These are phyloP conservation scores for Ceraceosorus guamensis DNA, from an alignment of 1,284 basidiomycete species.

Conservation along the genomic window DNA sequence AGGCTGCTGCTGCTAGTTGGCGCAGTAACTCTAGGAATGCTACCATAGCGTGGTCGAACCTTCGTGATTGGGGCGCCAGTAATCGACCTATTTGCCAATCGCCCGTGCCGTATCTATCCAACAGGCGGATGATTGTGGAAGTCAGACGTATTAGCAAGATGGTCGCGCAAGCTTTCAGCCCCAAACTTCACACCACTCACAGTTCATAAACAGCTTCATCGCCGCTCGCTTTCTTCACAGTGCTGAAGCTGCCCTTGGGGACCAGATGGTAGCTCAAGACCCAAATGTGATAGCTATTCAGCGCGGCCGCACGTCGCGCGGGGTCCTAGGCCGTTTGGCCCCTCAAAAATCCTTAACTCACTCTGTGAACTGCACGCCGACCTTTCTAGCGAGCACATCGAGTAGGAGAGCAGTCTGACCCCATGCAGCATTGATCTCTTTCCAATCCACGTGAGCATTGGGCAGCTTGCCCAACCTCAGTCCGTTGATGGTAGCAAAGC, in stretches of 20 bases:
- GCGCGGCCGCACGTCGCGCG: not conserved
- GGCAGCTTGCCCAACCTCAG: slow-evolving; percentile 80
- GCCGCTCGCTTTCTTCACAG: slow-evolving; percentile 14
- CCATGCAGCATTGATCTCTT: slow-evolving; percentile 98
- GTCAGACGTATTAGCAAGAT: not conserved
- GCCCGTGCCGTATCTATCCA: slow-evolving; percentile 15
- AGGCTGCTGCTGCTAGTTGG: slow-evolving; percentile 75
- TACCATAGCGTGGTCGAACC: slow-evolving; percentile 93
- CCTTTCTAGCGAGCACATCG: slow-evolving; percentile 60
- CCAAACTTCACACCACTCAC: not conserved
- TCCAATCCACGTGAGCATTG: slow-evolving; percentile 77
- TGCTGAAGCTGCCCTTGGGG: slow-evolving; percentile 35
- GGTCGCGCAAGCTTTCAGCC: no score
- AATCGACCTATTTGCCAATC: slow-evolving; percentile 74
- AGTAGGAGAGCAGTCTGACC: slow-evolving; percentile 87
- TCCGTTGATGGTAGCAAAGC: slow-evolving; percentile 91
- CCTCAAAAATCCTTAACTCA: not conserved
- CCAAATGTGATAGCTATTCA: not conserved
- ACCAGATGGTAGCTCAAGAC: slow-evolving; percentile 19
- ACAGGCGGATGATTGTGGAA: not conserved
- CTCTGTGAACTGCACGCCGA: slow-evolving; percentile 15
- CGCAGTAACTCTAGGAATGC: slow-evolving; percentile 89
- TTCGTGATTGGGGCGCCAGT: slow-evolving; percentile 67
- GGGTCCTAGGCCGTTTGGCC: no score
- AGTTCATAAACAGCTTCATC: slow-evolving; percentile 17